Base-by-base conservation (phyloP, 2,329 filamentous ascomycete genomes). In the Pseudomassariella vexata region DNA sequence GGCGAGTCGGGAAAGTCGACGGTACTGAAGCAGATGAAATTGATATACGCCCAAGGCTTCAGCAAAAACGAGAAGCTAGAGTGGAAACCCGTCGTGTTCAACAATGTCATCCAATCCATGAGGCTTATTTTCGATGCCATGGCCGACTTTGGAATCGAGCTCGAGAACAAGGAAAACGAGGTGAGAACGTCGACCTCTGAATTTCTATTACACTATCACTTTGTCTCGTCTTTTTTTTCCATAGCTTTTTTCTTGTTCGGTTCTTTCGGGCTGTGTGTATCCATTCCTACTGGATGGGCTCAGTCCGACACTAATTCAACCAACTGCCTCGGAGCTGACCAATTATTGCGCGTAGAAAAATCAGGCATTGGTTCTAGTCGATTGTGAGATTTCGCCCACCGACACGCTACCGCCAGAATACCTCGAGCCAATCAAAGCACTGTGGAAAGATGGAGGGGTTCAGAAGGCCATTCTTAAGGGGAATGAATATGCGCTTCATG, bases 11-110 rank as follows among this genome's bases (percentile, higher is more conserved):
- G 90, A 45, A 96, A 96, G 64, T 95, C 90, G 7, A 96, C 90
- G 2, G 89, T 96, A 38, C 76, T 96, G 45, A 96, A 96, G 68
- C 90, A 96, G 70, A 96, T 98, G 92, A 90, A 90, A 59, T 80
- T 98, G 60, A 95, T 98, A 49, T 92, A 96, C 59, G 80, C 87
- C 10, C 81, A 88, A 59, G 90, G 92, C 30, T 96, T 96, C 65
- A 86, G 79, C 52, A 84, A 85, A 50, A 79, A 77, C 43, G 92
- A 96, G 60, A 85, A 88, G 59, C 79, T 94, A 44, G 87, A 95
- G 68, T 94, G 87, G 74, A 88, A 92, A 48, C 85, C 88, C 11
- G 89, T 95, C 51, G 89, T 96, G 46, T 96, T 95, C 63, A 89
- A 82, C 61, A 98, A 98, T 60, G 74, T 96, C 44, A 70, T 95